Base-by-base conservation (phyloP, 2,329 filamentous ascomycete genomes). In the Emmonsiellopsis sp. region DNA sequence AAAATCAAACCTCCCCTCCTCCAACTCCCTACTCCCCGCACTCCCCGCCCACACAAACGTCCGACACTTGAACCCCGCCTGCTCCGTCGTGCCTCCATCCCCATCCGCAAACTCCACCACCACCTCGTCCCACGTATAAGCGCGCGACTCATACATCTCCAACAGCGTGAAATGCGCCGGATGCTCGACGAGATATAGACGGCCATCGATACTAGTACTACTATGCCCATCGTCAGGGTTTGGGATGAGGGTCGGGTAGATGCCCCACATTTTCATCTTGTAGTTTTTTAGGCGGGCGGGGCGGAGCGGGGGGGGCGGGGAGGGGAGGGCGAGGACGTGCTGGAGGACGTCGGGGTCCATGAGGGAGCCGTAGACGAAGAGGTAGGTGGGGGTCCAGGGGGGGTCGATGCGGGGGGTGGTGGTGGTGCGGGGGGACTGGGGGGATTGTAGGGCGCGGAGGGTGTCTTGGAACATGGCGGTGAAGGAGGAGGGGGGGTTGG, bases 281-380 rank as follows among this genome's bases (percentile, higher is more conserved):
- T 54, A 56, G 45, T 54, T 44, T 46, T 40, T 52, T 4, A 56
- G 36, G 11, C 37, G 45, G 31, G 55, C 55, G 5, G 55, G 13
- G 5, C 45, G 52, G 11, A 56, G 52, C 17, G 55, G 40, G 1
- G 44, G 48, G 0, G 46, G 51, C 9, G 45, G 49, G 6, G 21
- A 4, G 33, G 55, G 40, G 10, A 52, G 44, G 34, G n/a, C 17
- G 14, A 56, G 44, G 21, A 56, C 49, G 6, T 34, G 10, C 33
- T 53, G 55, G 52, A 56, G 43, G 6, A 56, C 45, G 42, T 56
- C 55, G 42, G 45, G 43, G 42, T 56, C 55, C 55, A 54, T 54
- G 39, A 56, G 52, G 33, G 55, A 56, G 55, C 55, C 55, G 52
- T 56, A 56, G 42, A 56, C 52, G 42, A 56, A 56, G 42, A 56